Conservation (phyloP, 2,329 filamentous ascomycete genomes). For the Gaeumannomyces sp. region DNA sequence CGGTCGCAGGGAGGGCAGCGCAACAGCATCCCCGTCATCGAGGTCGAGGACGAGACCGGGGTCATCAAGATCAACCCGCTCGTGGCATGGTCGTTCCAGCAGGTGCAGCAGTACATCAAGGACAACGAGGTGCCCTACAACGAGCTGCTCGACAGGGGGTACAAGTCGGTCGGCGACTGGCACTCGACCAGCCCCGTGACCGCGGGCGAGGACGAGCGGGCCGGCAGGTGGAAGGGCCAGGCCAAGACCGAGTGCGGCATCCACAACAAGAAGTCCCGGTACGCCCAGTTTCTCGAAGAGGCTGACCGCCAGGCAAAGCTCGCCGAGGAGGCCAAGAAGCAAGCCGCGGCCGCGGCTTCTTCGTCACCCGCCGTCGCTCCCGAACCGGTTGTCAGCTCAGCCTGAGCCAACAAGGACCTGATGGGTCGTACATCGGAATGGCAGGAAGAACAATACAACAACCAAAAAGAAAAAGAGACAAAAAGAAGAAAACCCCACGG, state of each 20-base stretch:
- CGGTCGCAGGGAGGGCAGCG: conserved; percentile 90
- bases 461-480: not conserved
- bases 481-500: not conserved
- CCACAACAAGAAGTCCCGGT: conserved; percentile 94
- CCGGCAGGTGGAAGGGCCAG: conserved; percentile 94
- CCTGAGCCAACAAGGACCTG: not conserved
- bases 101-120: conserved; percentile 83
- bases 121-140: conserved; percentile 92
- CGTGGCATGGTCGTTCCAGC: conserved; percentile 86
- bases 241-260: conserved; percentile 97
- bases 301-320: conserved; percentile 4
- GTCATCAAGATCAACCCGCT: conserved; percentile 97
- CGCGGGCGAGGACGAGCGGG: conserved; percentile 90
- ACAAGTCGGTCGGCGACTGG: conserved; percentile 98
- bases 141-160: conserved; percentile 81
- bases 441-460: too few relatives aligned
- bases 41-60: conserved; percentile 80
- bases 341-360: not conserved
- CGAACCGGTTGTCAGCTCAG: not conserved
- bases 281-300: conserved; percentile 67
- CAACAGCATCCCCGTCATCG: conserved; percentile 82
- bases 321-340: not conserved
- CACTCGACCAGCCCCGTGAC: conserved; percentile 89
- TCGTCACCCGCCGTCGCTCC: not conserved
- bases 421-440: not conserved